Conservation (phyloP, 768 basidiomycete species). For the Auriscalpium orientale region DNA sequence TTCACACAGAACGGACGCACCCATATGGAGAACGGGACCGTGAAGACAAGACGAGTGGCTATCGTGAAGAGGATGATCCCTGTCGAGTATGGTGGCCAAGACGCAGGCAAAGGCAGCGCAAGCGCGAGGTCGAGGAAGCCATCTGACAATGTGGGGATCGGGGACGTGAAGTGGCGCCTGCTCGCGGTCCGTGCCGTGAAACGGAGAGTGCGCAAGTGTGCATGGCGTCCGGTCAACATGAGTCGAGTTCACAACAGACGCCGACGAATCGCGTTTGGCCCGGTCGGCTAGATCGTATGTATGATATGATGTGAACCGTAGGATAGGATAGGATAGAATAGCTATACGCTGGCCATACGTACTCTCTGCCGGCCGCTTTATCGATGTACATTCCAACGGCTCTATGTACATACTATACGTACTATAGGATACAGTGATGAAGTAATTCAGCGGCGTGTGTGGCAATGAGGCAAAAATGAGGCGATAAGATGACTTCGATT, state of each 20-base stretch:
- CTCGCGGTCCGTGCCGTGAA: neutral
- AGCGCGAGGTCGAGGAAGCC: slow-evolving; percentile 71
- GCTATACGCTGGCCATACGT: too few species aligned
- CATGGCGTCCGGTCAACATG: neutral
- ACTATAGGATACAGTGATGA: too few species aligned
- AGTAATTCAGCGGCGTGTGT: too few species aligned
- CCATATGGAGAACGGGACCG: slow-evolving; percentile 74
- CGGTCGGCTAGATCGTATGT: too few species aligned
- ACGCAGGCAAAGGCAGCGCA: slow-evolving; percentile 65
- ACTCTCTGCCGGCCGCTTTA: too few species aligned
- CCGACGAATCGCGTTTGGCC: too few species aligned
- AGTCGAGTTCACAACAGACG: neutral
- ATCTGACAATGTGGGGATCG: slow-evolving; percentile 22
- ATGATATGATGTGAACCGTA: too few species aligned
- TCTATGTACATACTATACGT: too few species aligned
- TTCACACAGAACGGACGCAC: slow-evolving; percentile 31
- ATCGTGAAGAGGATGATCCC: slow-evolving; percentile 69
- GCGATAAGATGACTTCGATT: too few species aligned
- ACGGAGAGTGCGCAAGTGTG: neutral
- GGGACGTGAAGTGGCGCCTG: neutral
- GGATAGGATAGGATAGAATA: too few species aligned
- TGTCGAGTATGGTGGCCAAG: slow-evolving; percentile 62
- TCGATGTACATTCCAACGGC: too few species aligned
- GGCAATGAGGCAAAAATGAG: too few species aligned
- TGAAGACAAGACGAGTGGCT: slow-evolving; percentile 45